Conservation (phyloP, 306 rosid genomes). For the Quercus engelmannii region DNA sequence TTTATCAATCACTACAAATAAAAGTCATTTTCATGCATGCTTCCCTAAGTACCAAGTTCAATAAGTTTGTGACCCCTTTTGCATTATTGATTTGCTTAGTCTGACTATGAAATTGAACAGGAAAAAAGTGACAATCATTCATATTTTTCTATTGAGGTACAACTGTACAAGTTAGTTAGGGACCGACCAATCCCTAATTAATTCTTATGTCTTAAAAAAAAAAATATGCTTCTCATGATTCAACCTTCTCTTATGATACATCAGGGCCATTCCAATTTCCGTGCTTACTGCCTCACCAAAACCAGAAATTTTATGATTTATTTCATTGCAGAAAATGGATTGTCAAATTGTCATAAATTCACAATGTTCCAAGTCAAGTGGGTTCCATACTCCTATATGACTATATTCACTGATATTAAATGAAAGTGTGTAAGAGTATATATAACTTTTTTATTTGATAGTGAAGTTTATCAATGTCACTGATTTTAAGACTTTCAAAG, state of each 20-base stretch:
- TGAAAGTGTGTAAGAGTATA: no score
- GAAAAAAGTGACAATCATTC: background rate
- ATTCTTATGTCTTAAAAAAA: background rate
- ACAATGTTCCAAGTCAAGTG: background rate
- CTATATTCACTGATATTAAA: background rate
- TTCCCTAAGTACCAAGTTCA: no score
- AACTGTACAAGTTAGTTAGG: background rate
- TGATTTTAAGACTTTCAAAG: no score
- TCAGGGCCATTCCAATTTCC: conserved; percentile 1
- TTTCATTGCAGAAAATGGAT: background rate
- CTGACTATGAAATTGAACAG: background rate
- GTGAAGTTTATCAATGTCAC: no score
- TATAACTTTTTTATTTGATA: no score
- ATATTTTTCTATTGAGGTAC: background rate
- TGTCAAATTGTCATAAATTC: background rate
- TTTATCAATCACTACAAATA: no score
- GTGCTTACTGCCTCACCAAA: background rate
- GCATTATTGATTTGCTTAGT: no score
- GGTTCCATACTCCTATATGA: background rate
- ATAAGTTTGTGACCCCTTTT: no score
- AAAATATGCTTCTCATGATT: conserved; percentile 8
- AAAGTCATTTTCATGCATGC: no score
- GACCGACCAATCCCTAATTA: conserved; percentile 1
- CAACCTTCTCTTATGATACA: background rate
- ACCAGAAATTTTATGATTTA: background rate